phyloP scores from a whole-genome alignment of 2,329 filamentous ascomycete genomes.

The Aspergillus phoenicis region DNA sequence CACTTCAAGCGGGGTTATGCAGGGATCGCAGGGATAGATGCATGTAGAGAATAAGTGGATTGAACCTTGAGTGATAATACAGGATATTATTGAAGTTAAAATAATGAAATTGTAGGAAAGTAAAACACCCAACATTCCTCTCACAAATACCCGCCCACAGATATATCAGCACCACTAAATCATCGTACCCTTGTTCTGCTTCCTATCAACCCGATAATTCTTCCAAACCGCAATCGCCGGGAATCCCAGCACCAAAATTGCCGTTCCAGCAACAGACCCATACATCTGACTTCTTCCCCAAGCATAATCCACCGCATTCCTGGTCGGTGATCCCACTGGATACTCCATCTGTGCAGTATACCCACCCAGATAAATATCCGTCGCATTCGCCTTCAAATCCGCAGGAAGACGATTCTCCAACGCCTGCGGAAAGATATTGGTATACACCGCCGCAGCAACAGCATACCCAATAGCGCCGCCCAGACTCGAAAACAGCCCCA shows the following conservation, averaged over 20 bases:
- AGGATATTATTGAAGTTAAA: too few relatives aligned
- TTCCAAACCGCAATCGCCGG: constrained; percentile 43
- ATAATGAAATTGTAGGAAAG: too few relatives aligned
- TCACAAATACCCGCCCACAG: too few relatives aligned
- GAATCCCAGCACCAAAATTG: constrained; percentile 35
- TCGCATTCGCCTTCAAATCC: constrained; percentile 21
- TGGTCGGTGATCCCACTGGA: constrained; percentile 30
- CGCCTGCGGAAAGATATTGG: constrained; percentile 55
- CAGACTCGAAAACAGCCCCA: constrained; percentile 39
- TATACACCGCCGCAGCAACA: constrained; percentile 55
- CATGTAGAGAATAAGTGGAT: too few relatives aligned
- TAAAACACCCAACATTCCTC: too few relatives aligned
- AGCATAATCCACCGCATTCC: constrained; percentile 41
- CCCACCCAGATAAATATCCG: constrained; percentile 30
- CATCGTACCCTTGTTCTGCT: constrained; percentile 42
- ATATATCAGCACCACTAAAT: constrained; percentile 8
- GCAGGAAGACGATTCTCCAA: constrained; percentile 51
- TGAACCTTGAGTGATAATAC: too few relatives aligned
- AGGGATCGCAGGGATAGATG: too few relatives aligned
- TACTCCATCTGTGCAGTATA: constrained; percentile 32
- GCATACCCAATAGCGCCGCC: constrained; percentile 40
- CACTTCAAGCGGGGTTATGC: too few relatives aligned
- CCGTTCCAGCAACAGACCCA: constrained; percentile 39
- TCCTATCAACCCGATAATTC: constrained; percentile 42
- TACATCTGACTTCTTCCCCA: constrained; percentile 44